phyloP scores from a whole-genome alignment of 2,329 filamentous ascomycete genomes.

The Botryosphaeria dothidea region DNA sequence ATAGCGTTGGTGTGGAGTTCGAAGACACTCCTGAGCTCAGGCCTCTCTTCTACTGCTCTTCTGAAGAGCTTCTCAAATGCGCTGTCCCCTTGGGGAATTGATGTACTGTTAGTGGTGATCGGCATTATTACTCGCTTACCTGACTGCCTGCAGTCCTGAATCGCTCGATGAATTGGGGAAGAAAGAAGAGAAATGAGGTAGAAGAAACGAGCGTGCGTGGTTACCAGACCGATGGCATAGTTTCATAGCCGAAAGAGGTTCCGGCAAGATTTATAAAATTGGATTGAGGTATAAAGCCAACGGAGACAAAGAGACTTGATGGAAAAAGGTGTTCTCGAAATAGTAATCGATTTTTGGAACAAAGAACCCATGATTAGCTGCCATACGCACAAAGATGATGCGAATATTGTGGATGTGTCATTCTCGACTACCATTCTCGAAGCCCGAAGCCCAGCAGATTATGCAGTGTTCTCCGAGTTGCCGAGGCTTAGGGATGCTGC shows the following conservation, averaged over 20 bases:
- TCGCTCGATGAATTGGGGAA: background rate
- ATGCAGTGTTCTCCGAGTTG: too few relatives aligned
- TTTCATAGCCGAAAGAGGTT: background rate
- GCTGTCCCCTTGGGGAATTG: background rate
- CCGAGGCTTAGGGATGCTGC: too few relatives aligned
- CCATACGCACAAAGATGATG: background rate
- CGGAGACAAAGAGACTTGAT: background rate
- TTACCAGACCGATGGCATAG: background rate
- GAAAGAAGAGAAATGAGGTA: background rate
- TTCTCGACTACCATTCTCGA: too few relatives aligned
- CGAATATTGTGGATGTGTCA: background rate
- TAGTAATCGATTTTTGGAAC: background rate
- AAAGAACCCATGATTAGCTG: background rate
- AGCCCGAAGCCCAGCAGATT: too few relatives aligned
- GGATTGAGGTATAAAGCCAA: too few relatives aligned
- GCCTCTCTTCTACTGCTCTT: background rate
- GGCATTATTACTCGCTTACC: background rate
- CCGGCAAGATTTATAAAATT: background rate
- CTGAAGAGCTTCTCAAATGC: background rate
- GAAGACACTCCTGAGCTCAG: background rate
- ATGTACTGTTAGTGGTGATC: background rate
- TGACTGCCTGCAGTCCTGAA: constrained; percentile 10
- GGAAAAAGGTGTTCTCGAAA: background rate
- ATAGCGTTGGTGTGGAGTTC: background rate
- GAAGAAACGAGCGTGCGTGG: background rate